These are phyloP conservation scores for Aspergillus ochraceus DNA, from an alignment of 2,329 filamentous ascomycete genomes.

Conservation along the genomic window DNA sequence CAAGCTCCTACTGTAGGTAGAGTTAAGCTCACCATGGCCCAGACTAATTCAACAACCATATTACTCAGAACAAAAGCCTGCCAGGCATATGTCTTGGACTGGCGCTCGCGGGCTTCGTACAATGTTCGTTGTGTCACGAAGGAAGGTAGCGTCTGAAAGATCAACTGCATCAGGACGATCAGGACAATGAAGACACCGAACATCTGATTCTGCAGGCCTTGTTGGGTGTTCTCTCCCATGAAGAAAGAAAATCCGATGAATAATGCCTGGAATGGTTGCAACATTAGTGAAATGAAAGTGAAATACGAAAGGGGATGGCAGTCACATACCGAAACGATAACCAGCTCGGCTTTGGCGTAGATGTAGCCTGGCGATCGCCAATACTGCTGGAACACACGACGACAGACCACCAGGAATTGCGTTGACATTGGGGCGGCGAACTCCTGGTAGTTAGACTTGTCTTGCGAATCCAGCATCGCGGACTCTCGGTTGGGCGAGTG, in stretches of 20 bases:
- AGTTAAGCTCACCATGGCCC: constrained; percentile 34
- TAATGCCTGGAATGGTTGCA: constrained; percentile 45
- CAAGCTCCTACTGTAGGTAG: not conserved
- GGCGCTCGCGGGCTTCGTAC: constrained; percentile 58
- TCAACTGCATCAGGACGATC: constrained; percentile 66
- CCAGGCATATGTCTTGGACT: constrained; percentile 71
- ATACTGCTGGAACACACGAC: constrained; percentile 81
- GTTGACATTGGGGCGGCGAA: constrained; percentile 71
- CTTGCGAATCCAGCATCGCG: constrained; percentile 41
- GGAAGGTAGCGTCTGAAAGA: constrained; percentile 54
- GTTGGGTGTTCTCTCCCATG: constrained; percentile 67
- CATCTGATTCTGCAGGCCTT: constrained; percentile 84
- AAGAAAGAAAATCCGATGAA: constrained; percentile 83
- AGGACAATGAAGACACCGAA: constrained; percentile 80
- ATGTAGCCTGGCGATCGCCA: constrained; percentile 86
- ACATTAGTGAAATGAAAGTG: not conserved
- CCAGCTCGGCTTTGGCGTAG: constrained; percentile 73
- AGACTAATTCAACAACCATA: constrained; percentile 68
- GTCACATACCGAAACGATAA: constrained; percentile 49
- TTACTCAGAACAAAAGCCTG: constrained; percentile 67
- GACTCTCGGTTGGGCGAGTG: constrained; percentile 14
- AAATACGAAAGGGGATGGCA: constrained; percentile 31
- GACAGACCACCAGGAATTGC: constrained; percentile 65
- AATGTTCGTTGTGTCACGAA: constrained; percentile 57
- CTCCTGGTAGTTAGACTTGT: constrained; percentile 58